Percentiles rank a stretch among this genome's conserved stretches.
These are phyloP conservation scores for Stropharia rugosoannulata DNA, from an alignment of 768 basidiomycete species.

Conservation along the genomic window DNA sequence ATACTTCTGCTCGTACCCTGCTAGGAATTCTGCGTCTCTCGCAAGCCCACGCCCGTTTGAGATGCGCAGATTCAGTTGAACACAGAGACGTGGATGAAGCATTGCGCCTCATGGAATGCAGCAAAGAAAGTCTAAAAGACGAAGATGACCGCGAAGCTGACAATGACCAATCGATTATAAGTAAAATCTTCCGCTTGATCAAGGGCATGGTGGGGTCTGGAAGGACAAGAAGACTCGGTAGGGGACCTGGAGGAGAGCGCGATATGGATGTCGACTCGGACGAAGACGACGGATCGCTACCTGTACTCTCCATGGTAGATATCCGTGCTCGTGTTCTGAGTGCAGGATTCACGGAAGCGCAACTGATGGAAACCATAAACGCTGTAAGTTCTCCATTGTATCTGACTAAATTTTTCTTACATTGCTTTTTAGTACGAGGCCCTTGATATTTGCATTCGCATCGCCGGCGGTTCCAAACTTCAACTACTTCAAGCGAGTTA, in stretches of 20 bases:
- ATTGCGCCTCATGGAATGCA: conserved; percentile 93
- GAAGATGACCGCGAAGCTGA: conserved; percentile 71
- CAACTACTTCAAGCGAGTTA: conserved; percentile 50
- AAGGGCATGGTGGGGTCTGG: conserved; percentile 72
- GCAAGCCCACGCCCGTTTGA: conserved; percentile 91
- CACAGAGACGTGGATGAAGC: conserved; percentile 95
- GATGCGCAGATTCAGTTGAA: conserved; percentile 79
- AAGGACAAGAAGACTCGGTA: conserved; percentile 55
- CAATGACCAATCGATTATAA: conserved; percentile 74
- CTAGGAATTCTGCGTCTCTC: conserved; percentile 92
- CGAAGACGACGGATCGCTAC: conserved; percentile 53
- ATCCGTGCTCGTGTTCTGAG: conserved; percentile 83
- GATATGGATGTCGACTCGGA: conserved; percentile 71
- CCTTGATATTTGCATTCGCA: conserved; percentile 74
- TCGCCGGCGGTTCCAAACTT: conserved; percentile 82
- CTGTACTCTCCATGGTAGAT: conserved; percentile 82
- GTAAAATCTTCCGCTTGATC: conserved; percentile 89
- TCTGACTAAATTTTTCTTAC: conserved; percentile 4
- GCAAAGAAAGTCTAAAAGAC: conserved; percentile 87
- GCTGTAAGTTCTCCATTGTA: conserved; percentile 51
- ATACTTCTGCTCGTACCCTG: conserved; percentile 94
- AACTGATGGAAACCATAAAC: conserved; percentile 82
- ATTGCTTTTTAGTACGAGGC: conserved; percentile 72
- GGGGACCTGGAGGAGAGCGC: conserved; percentile 67
- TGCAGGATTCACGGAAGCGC: conserved; percentile 88